Conservation (phyloP, 2,329 filamentous ascomycete species). For the Colletotrichum noveboracense region DNA sequence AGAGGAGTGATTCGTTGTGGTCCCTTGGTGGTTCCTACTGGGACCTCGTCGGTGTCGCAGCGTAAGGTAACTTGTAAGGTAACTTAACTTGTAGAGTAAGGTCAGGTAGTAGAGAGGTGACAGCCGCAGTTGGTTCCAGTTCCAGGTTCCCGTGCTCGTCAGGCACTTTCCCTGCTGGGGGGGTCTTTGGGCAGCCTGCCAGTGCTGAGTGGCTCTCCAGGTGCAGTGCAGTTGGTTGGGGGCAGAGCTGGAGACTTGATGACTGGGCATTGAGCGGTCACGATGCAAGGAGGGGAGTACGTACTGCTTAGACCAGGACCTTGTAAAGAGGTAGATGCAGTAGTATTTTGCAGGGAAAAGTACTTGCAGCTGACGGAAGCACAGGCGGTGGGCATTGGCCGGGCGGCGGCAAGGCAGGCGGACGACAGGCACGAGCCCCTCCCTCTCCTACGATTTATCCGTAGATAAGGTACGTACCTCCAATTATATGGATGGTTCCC, state of each 20-base stretch:
- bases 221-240: neutral
- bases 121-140: conserved; percentile 2
- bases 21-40: neutral
- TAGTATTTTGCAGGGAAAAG: neutral
- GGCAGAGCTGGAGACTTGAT: neutral
- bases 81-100: neutral
- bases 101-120: neutral
- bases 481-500: neutral
- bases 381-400: neutral
- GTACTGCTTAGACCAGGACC: neutral
- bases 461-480: neutral
- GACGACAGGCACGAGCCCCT: neutral
- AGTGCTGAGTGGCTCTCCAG: neutral
- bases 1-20: neutral
- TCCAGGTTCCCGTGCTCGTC: neutral
- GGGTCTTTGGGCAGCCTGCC: neutral
- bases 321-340: neutral
- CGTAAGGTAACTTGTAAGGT: neutral
- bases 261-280: neutral
- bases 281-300: neutral
- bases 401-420: neutral
- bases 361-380: neutral
- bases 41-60: neutral
- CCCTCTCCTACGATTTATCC: too few relatives aligned
- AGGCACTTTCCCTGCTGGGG: conserved; percentile 11